Percentiles rank a stretch among this genome's conserved stretches.
These are phyloP conservation scores for Paramecium pentaurelia DNA, from an alignment of 73 alveolate species.

Conservation along the genomic window DNA sequence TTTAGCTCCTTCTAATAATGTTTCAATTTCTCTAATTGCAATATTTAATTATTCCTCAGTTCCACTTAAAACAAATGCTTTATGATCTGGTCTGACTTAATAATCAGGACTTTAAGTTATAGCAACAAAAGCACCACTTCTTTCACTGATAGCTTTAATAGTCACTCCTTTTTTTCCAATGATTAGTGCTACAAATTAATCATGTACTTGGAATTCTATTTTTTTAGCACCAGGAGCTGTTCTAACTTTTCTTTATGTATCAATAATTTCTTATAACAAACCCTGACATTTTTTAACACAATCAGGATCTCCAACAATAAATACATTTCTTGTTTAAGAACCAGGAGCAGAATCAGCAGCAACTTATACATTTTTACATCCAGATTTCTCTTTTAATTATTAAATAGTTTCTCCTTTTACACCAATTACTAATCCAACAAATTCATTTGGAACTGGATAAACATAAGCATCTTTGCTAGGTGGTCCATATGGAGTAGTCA, in stretches of 20 bases:
- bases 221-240: conserved; percentile 67
- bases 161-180: conserved; percentile 83
- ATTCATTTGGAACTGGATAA: conserved; percentile 89
- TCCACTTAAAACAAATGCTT: conserved; percentile 46
- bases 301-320: conserved; percentile 93
- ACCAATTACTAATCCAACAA: conserved; percentile 93
- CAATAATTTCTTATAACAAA: conserved; percentile 84
- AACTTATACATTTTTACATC: conserved; percentile 89
- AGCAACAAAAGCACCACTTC: conserved; percentile 69
- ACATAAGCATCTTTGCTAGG: conserved; percentile 87
- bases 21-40: conserved; percentile 16
- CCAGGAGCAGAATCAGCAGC: conserved; percentile 88
- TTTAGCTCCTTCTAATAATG: conserved; percentile 39
- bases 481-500: conserved; percentile 95
- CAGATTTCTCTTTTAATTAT: conserved; percentile 84
- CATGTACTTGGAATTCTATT: conserved; percentile 74
- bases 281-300: conserved; percentile 81
- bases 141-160: conserved; percentile 73
- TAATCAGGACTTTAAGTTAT: conserved; percentile 61
- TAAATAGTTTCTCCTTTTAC: conserved; percentile 96
- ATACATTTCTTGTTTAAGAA: conserved; percentile 88
- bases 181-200: conserved; percentile 75
- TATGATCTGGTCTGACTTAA: conserved; percentile 47
- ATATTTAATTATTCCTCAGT: conserved; percentile 33
- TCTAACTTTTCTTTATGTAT: conserved; percentile 81